phyloP scores from a whole-genome alignment of 1,284 basidiomycete genomes.

The Porogramme epimiltina region DNA sequence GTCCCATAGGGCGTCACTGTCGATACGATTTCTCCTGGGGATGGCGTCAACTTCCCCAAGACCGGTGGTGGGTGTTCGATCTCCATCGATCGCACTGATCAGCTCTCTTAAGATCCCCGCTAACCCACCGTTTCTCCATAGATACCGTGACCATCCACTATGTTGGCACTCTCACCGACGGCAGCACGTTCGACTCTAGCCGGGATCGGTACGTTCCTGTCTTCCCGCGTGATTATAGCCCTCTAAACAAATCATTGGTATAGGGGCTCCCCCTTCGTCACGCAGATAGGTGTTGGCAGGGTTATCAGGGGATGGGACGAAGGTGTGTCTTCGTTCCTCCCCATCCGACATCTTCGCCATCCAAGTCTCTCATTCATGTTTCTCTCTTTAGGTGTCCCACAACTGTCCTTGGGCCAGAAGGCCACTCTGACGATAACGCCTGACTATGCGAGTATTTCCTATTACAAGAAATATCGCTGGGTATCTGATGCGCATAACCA shows the following conservation, averaged over 20 bases:
- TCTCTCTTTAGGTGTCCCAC: conserved; percentile 57
- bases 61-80: conserved; percentile 42
- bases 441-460: conserved; percentile 59
- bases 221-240: too few relatives aligned
- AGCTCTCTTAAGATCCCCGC: background rate
- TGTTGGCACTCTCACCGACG: conserved; percentile 65
- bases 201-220: conserved; percentile 53
- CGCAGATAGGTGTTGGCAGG: conserved; percentile 77
- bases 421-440: conserved; percentile 70
- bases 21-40: conserved; percentile 43
- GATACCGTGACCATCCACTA: conserved; percentile 72
- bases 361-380: too few relatives aligned
- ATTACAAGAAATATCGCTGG: too few relatives aligned
- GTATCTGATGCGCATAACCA: too few relatives aligned
- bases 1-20: conserved; percentile 45
- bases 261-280: conserved; percentile 67
- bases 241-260: background rate
- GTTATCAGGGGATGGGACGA: conserved; percentile 94
- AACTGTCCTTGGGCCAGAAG: conserved; percentile 80
- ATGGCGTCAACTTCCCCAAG: conserved; percentile 47
- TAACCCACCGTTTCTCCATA: conserved; percentile 21
- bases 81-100: conserved; percentile 9
- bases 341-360: too few relatives aligned
- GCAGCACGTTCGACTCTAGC: conserved; percentile 72
- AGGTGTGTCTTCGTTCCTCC: conserved; percentile 49